Percentiles rank a stretch among this genome's conserved stretches.
Conservation (phyloP, 1,284 basidiomycete genomes). For the Naganishia albida region DNA sequence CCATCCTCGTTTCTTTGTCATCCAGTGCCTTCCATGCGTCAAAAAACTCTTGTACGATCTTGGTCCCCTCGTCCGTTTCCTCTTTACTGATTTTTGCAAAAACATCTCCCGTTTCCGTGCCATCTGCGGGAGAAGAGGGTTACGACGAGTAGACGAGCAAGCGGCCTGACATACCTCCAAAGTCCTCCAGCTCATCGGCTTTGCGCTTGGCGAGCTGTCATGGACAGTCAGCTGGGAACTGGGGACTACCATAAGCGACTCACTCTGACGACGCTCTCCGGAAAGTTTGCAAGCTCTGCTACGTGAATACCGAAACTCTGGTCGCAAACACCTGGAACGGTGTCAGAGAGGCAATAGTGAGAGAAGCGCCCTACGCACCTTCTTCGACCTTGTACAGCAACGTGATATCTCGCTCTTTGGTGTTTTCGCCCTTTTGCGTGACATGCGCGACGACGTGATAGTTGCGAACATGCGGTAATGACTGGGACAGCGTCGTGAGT, state of each 20-base stretch:
- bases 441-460: constrained; percentile 95
- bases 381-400: constrained; percentile 92
- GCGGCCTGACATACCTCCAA: constrained; percentile 58
- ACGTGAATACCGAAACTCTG: constrained; percentile 99
- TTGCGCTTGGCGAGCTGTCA: constrained; percentile 85
- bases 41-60: constrained; percentile 77
- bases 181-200: constrained; percentile 95
- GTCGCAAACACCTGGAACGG: constrained; percentile 72
- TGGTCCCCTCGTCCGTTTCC: constrained; percentile 73
- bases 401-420: constrained; percentile 81
- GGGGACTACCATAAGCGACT: constrained; percentile 34
- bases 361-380: constrained; percentile 57
- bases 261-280: constrained; percentile 87
- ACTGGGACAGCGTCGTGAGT: constrained; percentile 84
- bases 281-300: constrained; percentile 93
- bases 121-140: constrained; percentile 31
- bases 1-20: constrained; percentile 29
- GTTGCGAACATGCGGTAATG: constrained; percentile 86
- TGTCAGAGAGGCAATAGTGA: not conserved
- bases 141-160: not conserved
- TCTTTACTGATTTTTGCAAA: constrained; percentile 62
- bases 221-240: constrained; percentile 1
- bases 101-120: constrained; percentile 47
- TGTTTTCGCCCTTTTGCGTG: constrained; percentile 56
- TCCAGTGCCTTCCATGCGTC: constrained; percentile 65